Evolutionary conservation across 352 stramenopile species (phyloP), one percentile per base, ranked within the genome.

Genomic region (Proteromonas lacertae): DNA sequence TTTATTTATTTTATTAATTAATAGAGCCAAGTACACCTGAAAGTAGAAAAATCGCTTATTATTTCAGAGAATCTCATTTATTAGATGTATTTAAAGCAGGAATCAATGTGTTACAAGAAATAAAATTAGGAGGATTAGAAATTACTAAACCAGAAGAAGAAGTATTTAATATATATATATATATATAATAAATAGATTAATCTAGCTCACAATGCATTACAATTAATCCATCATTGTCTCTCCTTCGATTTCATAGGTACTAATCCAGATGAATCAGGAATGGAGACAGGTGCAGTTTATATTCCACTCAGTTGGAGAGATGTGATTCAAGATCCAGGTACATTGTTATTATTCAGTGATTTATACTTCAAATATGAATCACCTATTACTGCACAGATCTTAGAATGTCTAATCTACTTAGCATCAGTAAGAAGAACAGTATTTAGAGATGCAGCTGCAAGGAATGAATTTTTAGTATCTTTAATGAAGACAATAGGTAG

Each of bases 1-100:
- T 31, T 31, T n/a, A 31, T 13, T 13, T 13, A 31, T n/a, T 13
- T 13, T 4, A 19, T 12, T 33, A 7, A 8, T 7, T n/a, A 19
- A 51, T 55, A 0, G 78, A 76, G 12, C 64, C 76, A 44, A 93
- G 82, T 32, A 62, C 93, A 31, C 92, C 80, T 25, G 82, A 92
- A 44, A 81, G 95, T 52, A 64, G 83, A 32, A 94, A 94, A 52
- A 92, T 82, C 25, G 77, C 74, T 18, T 79, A 95, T 21, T 89
- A 69, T 33, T 96, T 95, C 57, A 62, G 81, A 16, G 83, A 95
- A 56, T 62, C 88, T 31, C 81, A 65, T 50, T 59, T 96, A 17
- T 82, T 89, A 25, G 58, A 63, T 30, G 79, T 94, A 17, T 94
- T 95, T 52, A 73, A 93, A 48, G 62, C 93, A 21, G 68, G 75